Evolutionary conservation across 2,329 filamentous ascomycete genomes (phyloP), one percentile per base, ranked within the genome.

Genomic region (Xylaria sp.): DNA sequence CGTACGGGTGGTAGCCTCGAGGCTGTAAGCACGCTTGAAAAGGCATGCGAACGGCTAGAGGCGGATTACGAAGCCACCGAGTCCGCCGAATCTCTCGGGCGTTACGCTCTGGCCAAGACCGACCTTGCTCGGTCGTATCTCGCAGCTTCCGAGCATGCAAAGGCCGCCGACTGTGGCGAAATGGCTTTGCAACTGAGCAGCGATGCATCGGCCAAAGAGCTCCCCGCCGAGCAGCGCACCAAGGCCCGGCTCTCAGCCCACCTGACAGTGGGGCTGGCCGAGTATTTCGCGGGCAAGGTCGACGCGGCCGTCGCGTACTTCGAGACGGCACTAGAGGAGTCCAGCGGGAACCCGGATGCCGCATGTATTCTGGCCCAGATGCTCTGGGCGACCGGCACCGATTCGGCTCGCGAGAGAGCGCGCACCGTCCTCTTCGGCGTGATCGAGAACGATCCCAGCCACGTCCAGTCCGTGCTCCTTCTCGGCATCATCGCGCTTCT

Each of bases 301-400:
- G 82, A 86, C 39, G 82, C 85, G 46, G 89, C 92, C 0, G 85
- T 96, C 21, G 78, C 82, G 9, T 92, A 89, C 74, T 96, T 99
- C 71, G 85, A 91, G 59, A 79, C 85, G 2, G 92, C 92, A 0
- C 78, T 97, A 7, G 80, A 87, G 51, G 92, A 96, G 69, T 91
- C 89, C 1, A 76, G 83, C 24, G 83, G 83, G 37, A 86, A 91
- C 57, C 89, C 92, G 0, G 92, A 97, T 66, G 88, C 93, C 1
- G 87, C 92, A 0, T 97, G 92, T 66, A 79, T 97, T 11, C 79
- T 97, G 11, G 90, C 92, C 0, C 91, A 97, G 72, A 90, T 97
- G 0, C 80, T 97, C 0, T 99, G 94, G 93, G 92, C 92, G 0
- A 91, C 91, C 60, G 92, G 90, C 7, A 85, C 86, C 0, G 84